phyloP scores from a whole-genome alignment of 345 rosid species.

The Draba incana region DNA sequence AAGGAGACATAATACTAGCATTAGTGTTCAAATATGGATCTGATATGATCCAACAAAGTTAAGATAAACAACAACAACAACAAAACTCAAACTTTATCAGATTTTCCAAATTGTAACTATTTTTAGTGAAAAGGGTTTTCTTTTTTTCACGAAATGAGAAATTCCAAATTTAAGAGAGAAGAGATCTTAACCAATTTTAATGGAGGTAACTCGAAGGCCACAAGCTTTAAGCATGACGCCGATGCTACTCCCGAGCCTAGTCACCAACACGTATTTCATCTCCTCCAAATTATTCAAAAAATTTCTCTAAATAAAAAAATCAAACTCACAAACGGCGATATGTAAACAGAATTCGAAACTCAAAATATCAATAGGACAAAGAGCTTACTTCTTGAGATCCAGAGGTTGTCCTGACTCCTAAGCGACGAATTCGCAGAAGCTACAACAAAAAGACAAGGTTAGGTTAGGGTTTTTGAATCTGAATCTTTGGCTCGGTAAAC shows the following conservation, averaged over 20 bases:
- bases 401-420: too few relatives aligned
- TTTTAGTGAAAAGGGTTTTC: conserved; percentile 13
- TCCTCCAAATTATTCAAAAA: neutral
- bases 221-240: conserved; percentile 97
- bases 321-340: too few relatives aligned
- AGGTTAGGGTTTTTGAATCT: too few relatives aligned
- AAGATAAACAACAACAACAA: neutral
- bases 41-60: conserved; percentile 34
- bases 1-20: conserved; percentile 99
- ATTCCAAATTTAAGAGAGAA: too few relatives aligned
- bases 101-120: conserved; percentile 9
- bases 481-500: too few relatives aligned
- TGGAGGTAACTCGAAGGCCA: conserved; percentile 96
- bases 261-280: conserved; percentile 94
- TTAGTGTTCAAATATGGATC: conserved; percentile 95
- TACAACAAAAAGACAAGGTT: too few relatives aligned
- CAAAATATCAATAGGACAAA: too few relatives aligned
- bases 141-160: too few relatives aligned
- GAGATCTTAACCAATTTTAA: conserved; percentile 73
- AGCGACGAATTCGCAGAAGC: too few relatives aligned
- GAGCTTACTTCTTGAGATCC: too few relatives aligned
- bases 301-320: too few relatives aligned
- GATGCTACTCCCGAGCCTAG: conserved; percentile 96
- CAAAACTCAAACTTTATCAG: neutral
- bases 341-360: too few relatives aligned